Conservation (phyloP, 495 filamentous ascomycete species). For the Aspergillus incahuasiensis region DNA sequence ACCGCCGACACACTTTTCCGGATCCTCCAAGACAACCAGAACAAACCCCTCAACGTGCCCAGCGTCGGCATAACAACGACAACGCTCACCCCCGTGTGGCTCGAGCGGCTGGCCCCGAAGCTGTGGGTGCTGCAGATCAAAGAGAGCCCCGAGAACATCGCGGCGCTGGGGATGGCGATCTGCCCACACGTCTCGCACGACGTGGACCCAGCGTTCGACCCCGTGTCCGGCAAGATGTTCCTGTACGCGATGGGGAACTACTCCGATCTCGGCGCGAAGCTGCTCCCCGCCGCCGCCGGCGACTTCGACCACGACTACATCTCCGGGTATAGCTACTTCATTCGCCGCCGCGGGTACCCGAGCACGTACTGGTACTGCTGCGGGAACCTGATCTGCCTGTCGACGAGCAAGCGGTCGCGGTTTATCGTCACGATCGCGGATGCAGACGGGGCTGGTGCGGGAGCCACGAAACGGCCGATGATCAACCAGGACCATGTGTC, state of each 20-base stretch:
- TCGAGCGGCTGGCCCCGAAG: background rate
- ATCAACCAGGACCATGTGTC: background rate
- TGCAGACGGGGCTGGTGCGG: background rate
- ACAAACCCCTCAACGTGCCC: background rate
- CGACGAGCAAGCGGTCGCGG: background rate
- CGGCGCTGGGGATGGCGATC: background rate
- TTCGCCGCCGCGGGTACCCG: constrained; percentile 1
- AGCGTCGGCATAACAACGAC: background rate
- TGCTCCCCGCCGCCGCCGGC: background rate
- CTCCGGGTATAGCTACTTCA: constrained; percentile 1
- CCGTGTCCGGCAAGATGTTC: background rate
- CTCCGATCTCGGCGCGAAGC: background rate
- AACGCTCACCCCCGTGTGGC: background rate
- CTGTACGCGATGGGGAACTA: background rate
- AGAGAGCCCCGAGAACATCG: background rate
- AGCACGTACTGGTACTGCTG: constrained; percentile 6
- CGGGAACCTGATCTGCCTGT: constrained; percentile 4
- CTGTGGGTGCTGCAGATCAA: background rate
- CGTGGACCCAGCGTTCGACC: background rate
- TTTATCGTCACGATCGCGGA: background rate
- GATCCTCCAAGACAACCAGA: background rate
- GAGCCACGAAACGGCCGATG: background rate
- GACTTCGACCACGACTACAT: constrained; percentile 3
- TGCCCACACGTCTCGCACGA: background rate
- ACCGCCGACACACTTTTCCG: constrained; percentile 1